Conservation (phyloP, 108 stramenopile species). For the Nitzschia sp. region DNA sequence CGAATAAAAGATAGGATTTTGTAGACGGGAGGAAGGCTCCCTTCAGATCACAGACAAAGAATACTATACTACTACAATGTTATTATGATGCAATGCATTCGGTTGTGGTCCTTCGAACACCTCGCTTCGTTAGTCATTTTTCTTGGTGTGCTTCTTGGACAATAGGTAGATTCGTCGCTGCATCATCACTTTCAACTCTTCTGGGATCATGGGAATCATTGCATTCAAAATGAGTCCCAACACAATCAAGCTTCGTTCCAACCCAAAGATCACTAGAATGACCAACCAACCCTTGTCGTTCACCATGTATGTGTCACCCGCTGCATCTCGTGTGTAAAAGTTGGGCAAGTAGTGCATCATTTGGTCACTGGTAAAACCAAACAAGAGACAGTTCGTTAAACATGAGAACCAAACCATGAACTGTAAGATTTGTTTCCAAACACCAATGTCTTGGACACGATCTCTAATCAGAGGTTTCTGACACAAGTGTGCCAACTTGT, state of each 20-base stretch:
- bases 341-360: conserved; percentile 70
- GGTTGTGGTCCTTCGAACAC: not conserved
- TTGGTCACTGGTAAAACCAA: conserved; percentile 73
- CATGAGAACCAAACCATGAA: conserved; percentile 62
- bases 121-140: not conserved
- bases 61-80: no score
- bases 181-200: conserved; percentile 41
- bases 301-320: conserved; percentile 44
- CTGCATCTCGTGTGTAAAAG: conserved; percentile 49
- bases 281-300: conserved; percentile 64
- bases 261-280: conserved; percentile 70
- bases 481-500: conserved; percentile 61
- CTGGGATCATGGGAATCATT: conserved; percentile 47
- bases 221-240: conserved; percentile 37
- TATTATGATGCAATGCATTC: no score
- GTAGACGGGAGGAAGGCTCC: no score
- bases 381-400: conserved; percentile 77
- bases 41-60: no score
- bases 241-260: conserved; percentile 64
- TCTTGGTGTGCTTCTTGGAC: not conserved
- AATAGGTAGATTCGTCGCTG: conserved; percentile 45
- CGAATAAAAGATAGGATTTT: no score
- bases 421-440: conserved; percentile 67
- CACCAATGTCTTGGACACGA: conserved; percentile 43
- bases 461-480: conserved; percentile 41